Evolutionary conservation across 2,329 filamentous ascomycete genomes (phyloP).

Genomic region (Xenosphaeropsis pyriputrescens): DNA sequence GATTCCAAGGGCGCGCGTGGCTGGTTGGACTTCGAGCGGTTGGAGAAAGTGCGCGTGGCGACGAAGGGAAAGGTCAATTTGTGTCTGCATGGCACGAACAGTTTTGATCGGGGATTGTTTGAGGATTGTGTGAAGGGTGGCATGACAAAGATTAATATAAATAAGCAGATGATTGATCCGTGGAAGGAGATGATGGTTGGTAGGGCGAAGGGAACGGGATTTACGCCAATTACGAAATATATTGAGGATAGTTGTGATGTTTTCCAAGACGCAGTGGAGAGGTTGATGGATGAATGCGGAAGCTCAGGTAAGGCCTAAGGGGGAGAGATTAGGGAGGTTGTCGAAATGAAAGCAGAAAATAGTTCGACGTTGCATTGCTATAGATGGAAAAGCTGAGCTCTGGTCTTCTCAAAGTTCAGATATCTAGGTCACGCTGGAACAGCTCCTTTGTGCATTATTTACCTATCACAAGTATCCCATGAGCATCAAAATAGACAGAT

Average conservation of each 20-base stretch:
- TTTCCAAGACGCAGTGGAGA: conserved; percentile 11
- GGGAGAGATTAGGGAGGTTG: neutral
- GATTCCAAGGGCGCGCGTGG: conserved; percentile 1
- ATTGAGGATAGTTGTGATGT: conserved; percentile 13
- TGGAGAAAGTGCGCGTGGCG: conserved; percentile 7
- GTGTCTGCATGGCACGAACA: conserved; percentile 39
- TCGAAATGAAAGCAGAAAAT: too few relatives aligned
- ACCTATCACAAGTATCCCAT: too few relatives aligned
- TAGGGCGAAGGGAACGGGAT: conserved; percentile 6
- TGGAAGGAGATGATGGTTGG: conserved; percentile 12
- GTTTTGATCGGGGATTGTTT: conserved; percentile 33
- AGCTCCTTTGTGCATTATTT: too few relatives aligned
- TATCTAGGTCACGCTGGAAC: too few relatives aligned
- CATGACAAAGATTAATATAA: conserved; percentile 38
- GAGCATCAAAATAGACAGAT: too few relatives aligned
- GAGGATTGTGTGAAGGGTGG: conserved; percentile 32
- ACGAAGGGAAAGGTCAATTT: conserved; percentile 25
- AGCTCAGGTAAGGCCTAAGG: conserved; percentile 11
- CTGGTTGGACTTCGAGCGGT: conserved; percentile 6
- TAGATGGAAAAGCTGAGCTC: too few relatives aligned
- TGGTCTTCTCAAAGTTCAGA: too few relatives aligned
- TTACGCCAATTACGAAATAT: conserved; percentile 11
- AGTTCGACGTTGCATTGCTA: too few relatives aligned
- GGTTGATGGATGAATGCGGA: conserved; percentile 13
- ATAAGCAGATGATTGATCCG: conserved; percentile 17